Evolutionary conservation across 2,329 filamentous ascomycete species (phyloP).

Genomic region (Zalaria obscura): DNA sequence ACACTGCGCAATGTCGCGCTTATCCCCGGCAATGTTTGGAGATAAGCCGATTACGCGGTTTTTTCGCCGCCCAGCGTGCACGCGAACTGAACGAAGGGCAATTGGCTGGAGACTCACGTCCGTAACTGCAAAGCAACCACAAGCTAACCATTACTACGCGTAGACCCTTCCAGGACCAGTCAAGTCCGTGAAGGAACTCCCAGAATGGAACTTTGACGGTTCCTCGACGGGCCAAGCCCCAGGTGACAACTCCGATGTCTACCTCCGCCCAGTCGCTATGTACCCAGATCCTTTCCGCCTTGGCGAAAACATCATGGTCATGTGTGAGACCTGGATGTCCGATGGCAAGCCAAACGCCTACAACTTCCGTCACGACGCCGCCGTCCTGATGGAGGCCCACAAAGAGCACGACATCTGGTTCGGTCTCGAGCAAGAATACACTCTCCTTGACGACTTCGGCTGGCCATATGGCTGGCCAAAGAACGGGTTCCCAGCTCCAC

Average conservation of each 20-base stretch:
- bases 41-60: too few relatives aligned
- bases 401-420: conserved; percentile 84
- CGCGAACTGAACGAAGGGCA: too few relatives aligned
- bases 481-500: conserved; percentile 79
- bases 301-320: conserved; percentile 83
- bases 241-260: conserved; percentile 93
- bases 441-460: conserved; percentile 69
- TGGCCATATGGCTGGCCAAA: conserved; percentile 87
- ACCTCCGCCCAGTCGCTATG: conserved; percentile 79
- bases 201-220: conserved; percentile 75
- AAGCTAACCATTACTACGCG: conserved; percentile 1
- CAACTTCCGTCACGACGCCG: conserved; percentile 91
- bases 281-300: conserved; percentile 87
- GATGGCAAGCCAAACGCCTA: conserved; percentile 95
- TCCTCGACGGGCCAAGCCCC: conserved; percentile 87
- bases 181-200: conserved; percentile 47
- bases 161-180: conserved; percentile 51
- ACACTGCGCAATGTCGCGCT: too few relatives aligned
- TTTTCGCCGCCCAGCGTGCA: too few relatives aligned
- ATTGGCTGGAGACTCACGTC: too few relatives aligned
- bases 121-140: neutral
- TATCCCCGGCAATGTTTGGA: too few relatives aligned
- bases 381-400: conserved; percentile 79
- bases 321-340: conserved; percentile 86
- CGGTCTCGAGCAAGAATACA: conserved; percentile 97